Evolutionary conservation across 169 alveolate species (phyloP).

Genomic region (Cyclospora cayetanensis): DNA sequence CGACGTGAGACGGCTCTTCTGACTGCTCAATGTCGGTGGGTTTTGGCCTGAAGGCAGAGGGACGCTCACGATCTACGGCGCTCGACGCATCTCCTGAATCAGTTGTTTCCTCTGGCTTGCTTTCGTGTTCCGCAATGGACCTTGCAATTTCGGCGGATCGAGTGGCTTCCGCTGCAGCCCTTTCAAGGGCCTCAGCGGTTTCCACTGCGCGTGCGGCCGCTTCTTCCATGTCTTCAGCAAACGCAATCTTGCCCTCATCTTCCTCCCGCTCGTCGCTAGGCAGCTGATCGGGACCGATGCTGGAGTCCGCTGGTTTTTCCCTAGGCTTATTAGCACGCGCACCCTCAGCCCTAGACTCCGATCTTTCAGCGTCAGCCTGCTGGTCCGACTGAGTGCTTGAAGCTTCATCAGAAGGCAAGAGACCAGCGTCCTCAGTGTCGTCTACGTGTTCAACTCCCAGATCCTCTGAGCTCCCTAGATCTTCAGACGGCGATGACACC

Average conservation of each 20-base stretch:
- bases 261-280: not conserved
- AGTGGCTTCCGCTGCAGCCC: constrained; percentile 23
- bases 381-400: no score
- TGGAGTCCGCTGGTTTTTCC: not conserved
- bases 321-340: not conserved
- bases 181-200: constrained; percentile 35
- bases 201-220: constrained; percentile 38
- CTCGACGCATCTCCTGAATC: not conserved
- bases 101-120: not conserved
- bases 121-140: not conserved
- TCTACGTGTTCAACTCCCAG: not conserved
- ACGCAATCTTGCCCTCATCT: not conserved
- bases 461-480: not conserved
- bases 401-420: no score
- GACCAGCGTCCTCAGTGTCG: not conserved
- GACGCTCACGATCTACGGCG: no score
- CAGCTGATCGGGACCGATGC: not conserved
- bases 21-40: no score
- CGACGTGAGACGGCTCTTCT: no score
- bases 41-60: no score
- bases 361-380: no score
- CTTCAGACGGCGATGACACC: no score
- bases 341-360: no score
- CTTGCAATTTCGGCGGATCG: constrained; percentile 6
- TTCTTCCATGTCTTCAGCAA: constrained; percentile 34